Percentiles rank a stretch among this genome's conserved stretches.
Conservation (phyloP, 768 basidiomycete genomes). For the Mycena kentingensis region DNA sequence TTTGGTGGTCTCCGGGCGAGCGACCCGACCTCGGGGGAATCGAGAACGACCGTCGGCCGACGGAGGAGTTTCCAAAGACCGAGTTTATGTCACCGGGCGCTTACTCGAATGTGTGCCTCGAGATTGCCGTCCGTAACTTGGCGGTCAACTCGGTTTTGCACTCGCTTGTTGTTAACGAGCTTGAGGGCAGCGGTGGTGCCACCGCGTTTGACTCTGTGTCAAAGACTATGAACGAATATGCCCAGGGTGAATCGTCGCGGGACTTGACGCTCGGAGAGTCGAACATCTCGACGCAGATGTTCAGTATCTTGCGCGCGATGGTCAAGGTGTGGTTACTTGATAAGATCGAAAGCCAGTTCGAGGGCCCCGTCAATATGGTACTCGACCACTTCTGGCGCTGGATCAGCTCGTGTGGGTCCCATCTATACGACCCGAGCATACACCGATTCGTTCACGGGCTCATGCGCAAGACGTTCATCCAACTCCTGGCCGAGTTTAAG, state of each 20-base stretch:
- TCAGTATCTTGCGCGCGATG: slow-evolving; percentile 82
- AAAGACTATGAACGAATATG: slow-evolving; percentile 88
- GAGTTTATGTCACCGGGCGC: slow-evolving; percentile 85
- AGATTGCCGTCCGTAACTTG: slow-evolving; percentile 86
- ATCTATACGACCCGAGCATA: slow-evolving; percentile 89
- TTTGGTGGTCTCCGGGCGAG: slow-evolving; percentile 96
- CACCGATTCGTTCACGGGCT: slow-evolving; percentile 92
- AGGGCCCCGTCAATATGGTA: slow-evolving; percentile 66
- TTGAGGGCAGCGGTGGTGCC: slow-evolving; percentile 92
- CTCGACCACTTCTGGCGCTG: slow-evolving; percentile 98
- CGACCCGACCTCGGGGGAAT: slow-evolving; percentile 92
- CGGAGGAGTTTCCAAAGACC: slow-evolving; percentile 78
- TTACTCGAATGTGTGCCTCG: slow-evolving; percentile 91
- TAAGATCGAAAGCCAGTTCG: slow-evolving; percentile 68
- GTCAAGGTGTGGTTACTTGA: slow-evolving; percentile 91
- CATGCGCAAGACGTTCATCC: slow-evolving; percentile 98
- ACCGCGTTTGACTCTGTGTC: slow-evolving; percentile 94
- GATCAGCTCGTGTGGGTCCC: slow-evolving; percentile 83
- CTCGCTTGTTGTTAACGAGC: slow-evolving; percentile 92
- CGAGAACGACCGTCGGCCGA: slow-evolving; percentile 79
- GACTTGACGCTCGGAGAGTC: slow-evolving; percentile 88
- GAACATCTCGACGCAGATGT: slow-evolving; percentile 83
- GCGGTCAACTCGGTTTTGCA: slow-evolving; percentile 94
- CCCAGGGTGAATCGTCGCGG: slow-evolving; percentile 65
- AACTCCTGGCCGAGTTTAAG: slow-evolving; percentile 94